phyloP scores from a whole-genome alignment of 176 grass and related monocot species.

The Raddia guianensis region DNA sequence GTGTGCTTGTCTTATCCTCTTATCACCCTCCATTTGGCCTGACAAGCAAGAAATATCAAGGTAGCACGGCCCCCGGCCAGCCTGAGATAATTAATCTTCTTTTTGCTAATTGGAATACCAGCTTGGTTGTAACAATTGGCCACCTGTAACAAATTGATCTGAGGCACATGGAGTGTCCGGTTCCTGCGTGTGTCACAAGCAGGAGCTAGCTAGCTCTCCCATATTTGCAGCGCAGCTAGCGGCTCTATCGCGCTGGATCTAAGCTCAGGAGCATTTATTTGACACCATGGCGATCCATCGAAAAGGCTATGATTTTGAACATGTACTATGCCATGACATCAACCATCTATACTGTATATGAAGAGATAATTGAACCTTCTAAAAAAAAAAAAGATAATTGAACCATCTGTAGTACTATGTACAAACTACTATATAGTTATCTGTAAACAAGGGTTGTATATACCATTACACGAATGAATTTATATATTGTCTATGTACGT shows the following conservation, averaged over 20 bases:
- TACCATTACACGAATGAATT: too few relatives aligned
- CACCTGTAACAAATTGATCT: background rate
- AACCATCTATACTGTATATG: too few relatives aligned
- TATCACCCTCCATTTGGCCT: constrained; percentile 23
- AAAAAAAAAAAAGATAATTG: too few relatives aligned
- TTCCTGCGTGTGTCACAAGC: background rate
- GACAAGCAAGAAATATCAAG: constrained; percentile 1
- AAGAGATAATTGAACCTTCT: too few relatives aligned
- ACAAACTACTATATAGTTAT: too few relatives aligned
- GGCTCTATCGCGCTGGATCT: background rate
- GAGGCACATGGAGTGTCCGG: background rate
- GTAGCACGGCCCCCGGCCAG: background rate
- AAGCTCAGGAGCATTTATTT: constrained; percentile 5
- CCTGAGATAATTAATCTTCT: background rate
- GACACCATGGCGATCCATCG: constrained; percentile 6
- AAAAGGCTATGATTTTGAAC: too few relatives aligned
- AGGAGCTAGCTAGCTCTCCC: background rate
- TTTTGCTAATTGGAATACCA: background rate
- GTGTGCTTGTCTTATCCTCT: constrained; percentile 17
- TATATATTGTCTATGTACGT: too few relatives aligned
- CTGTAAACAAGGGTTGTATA: too few relatives aligned
- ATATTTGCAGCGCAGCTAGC: background rate
- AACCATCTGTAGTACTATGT: too few relatives aligned
- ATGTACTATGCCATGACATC: too few relatives aligned
- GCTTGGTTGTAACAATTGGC: too few relatives aligned